A percentile compares a stretch with the other conserved stretches of the same genome.
phyloP scores from a whole-genome alignment of 2,329 filamentous ascomycete genomes.

The Trichoderma sp. region DNA sequence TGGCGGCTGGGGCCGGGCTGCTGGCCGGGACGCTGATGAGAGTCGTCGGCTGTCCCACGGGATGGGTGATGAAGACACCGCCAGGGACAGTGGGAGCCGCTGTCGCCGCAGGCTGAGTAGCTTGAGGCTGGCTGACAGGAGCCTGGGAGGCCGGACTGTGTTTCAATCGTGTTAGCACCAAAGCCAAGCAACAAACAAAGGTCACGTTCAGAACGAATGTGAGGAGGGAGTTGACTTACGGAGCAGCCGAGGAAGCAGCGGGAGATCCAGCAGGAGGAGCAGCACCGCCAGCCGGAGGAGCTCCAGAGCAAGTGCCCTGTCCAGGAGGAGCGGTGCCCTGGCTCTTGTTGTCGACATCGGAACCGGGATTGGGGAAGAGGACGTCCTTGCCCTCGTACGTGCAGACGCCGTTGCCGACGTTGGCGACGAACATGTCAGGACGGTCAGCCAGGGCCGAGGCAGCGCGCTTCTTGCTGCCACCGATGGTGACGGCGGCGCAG shows the following conservation, averaged over 20 bases:
- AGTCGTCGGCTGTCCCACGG: conserved; percentile 16
- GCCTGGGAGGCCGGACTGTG: not conserved
- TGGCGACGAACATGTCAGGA: conserved; percentile 72
- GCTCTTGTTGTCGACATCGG: conserved; percentile 49
- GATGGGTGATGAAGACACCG: conserved; percentile 27
- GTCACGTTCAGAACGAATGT: not conserved
- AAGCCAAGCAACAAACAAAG: not conserved
- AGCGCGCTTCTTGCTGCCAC: conserved; percentile 39
- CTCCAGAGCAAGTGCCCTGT: not conserved
- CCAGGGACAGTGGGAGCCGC: conserved; percentile 10
- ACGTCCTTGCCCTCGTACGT: conserved; percentile 62
- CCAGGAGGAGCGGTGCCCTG: conserved; percentile 43
- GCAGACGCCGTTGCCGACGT: conserved; percentile 62
- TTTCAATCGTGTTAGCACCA: not conserved
- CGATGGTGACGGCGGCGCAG: conserved; percentile 71
- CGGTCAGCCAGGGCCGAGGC: conserved; percentile 47
- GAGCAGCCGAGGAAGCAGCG: conserved; percentile 10
- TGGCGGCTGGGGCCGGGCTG: conserved; percentile 35
- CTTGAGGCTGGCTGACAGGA: not conserved
- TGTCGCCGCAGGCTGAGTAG: not conserved
- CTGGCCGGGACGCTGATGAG: conserved; percentile 32
- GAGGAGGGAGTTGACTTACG: conserved; percentile 2
- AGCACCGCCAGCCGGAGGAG: conserved; percentile 21
- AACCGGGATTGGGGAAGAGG: conserved; percentile 67
- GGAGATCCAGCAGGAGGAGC: conserved; percentile 23